These are phyloP conservation scores for Furcasterigmium sp. DNA, from an alignment of 2,329 filamentous ascomycete genomes.

Conservation along the genomic window DNA sequence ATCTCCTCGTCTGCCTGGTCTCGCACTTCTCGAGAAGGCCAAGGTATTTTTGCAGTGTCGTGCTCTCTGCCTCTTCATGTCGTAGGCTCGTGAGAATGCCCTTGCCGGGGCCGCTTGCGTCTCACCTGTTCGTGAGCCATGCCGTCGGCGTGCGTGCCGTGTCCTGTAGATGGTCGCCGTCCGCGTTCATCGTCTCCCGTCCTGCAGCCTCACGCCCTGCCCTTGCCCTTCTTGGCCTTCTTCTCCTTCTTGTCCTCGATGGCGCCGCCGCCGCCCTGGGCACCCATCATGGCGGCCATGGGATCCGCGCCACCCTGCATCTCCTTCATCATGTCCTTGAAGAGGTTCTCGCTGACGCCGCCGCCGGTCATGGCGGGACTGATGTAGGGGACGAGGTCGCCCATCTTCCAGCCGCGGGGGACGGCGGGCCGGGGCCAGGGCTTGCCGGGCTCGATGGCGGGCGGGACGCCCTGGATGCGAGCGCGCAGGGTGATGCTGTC, in stretches of 20 bases:
- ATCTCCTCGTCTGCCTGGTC: too few species aligned
- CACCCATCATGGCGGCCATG: conserved; percentile 38
- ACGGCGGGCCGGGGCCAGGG: conserved; percentile 67
- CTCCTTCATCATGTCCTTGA: conserved; percentile 96
- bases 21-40: too few species aligned
- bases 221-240: conserved; percentile 46
- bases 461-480: conserved; percentile 67
- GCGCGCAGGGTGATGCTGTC: conserved; percentile 62
- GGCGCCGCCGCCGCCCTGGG: conserved; percentile 19
- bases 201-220: conserved; percentile 32
- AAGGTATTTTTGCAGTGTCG: too few species aligned
- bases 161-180: too few species aligned
- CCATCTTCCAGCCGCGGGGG: conserved; percentile 89
- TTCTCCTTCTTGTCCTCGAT: conserved; percentile 32
- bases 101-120: neutral
- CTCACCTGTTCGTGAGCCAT: too few species aligned
- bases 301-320: conserved; percentile 57
- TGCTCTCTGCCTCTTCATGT: too few species aligned
- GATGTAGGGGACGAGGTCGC: conserved; percentile 76
- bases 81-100: too few species aligned
- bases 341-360: conserved; percentile 87
- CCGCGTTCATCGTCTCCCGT: too few species aligned
- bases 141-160: too few species aligned
- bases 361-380: conserved; percentile 88
- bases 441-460: conserved; percentile 57